These are phyloP conservation scores for Fagopyrum tataricum DNA, from an alignment of 148 eudicot genomes.

Conservation along the genomic window DNA sequence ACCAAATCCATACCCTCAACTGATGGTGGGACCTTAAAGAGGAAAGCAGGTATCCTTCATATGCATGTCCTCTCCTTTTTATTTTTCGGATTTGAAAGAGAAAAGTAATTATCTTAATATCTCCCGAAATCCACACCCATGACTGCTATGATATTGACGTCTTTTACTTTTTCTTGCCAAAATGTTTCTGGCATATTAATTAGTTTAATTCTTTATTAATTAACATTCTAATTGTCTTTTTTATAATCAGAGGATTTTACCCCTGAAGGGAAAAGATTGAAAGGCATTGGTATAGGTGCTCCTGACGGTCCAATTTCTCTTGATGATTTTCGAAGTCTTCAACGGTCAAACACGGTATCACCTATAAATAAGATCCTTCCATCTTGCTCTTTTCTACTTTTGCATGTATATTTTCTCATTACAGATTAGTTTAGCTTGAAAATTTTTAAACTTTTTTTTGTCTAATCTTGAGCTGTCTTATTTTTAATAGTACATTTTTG, in stretches of 20 bases:
- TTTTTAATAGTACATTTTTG: conserved; percentile 1
- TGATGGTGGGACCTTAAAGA: conserved; percentile 48
- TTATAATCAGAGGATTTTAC: conserved; percentile 49
- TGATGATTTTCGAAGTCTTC: conserved; percentile 92
- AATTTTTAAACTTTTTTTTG: neutral
- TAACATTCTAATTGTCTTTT: neutral
- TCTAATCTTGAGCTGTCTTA: neutral
- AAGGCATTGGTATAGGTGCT: conserved; percentile 93
- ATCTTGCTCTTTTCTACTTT: neutral
- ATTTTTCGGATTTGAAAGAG: neutral
- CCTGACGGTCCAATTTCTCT: conserved; percentile 93
- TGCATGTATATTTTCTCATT: conserved; percentile 4
- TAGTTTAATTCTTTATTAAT: neutral
- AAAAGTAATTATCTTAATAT: too few relatives aligned
- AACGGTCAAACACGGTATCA: conserved; percentile 81
- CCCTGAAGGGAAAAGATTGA: conserved; percentile 64
- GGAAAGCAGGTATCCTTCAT: conserved; percentile 66
- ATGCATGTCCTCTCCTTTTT: neutral
- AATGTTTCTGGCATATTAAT: neutral
- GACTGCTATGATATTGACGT: neutral
- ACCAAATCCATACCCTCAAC: conserved; percentile 28
- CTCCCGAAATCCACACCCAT: too few relatives aligned
- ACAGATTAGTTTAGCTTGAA: neutral
- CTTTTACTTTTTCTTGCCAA: neutral
- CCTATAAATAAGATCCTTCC: neutral